phyloP scores from a whole-genome alignment of 1,284 basidiomycete species.

The Microbotryum silenes-acaulis region DNA sequence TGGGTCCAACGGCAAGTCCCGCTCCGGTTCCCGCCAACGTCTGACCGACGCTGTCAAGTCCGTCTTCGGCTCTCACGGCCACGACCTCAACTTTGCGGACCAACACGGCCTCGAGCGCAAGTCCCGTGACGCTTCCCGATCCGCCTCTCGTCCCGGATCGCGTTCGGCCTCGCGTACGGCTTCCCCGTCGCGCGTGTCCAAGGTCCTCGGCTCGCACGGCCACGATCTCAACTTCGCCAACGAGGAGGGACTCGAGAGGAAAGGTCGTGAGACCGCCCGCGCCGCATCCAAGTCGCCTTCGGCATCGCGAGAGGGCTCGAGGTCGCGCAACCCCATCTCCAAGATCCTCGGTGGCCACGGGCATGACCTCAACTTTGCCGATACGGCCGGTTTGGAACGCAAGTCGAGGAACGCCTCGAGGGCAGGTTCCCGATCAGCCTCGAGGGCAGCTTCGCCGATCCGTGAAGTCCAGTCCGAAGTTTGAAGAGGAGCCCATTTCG shows the following conservation, averaged over 20 bases:
- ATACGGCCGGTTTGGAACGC: not conserved
- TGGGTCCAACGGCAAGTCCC: not conserved
- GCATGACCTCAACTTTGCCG: constrained; percentile 4
- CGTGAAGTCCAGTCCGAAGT: no score
- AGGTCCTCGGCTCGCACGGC: no score
- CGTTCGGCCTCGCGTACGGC: not conserved
- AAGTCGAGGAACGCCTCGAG: not conserved
- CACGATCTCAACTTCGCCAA: constrained; percentile 4
- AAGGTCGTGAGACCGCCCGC: not conserved
- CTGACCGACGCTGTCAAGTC: not conserved
- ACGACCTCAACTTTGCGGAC: constrained; percentile 2
- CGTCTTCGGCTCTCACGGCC: not conserved
- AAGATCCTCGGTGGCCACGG: no score
- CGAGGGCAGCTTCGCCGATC: no score
- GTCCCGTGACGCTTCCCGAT: not conserved
- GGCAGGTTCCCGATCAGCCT: no score
- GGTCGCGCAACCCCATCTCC: not conserved
- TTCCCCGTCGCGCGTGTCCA: not conserved
- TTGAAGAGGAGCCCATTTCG: no score
- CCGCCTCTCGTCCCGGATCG: constrained; percentile 1
- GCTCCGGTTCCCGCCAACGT: not conserved
- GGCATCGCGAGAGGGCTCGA: not conserved
- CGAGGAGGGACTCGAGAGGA: not conserved
- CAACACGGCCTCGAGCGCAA: not conserved
- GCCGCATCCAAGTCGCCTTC: not conserved